Base-by-base conservation (phyloP, 306 rosid species). In the Oxytropis ochrocephala region DNA sequence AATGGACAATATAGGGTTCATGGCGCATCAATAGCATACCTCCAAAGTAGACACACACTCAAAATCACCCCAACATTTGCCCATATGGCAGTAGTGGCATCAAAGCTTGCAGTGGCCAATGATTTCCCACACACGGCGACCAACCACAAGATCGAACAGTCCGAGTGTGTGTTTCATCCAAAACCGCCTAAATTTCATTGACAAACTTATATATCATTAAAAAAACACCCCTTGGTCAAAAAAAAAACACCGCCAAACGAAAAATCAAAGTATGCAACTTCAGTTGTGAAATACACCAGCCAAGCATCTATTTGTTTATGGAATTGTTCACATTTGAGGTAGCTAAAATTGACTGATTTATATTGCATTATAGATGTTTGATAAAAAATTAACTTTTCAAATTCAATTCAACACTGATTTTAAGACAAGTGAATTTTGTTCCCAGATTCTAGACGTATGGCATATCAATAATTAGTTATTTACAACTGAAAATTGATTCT, bases 131-230 rank as follows among this genome's bases (percentile, higher is more conserved):
- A n/a, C n/a, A 72, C 0, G 97, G 99, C 0, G 97, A 90, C 99
- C 99, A 95, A 3, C 93, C 82, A 57, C 99, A 95, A 1, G 99
- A 89, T 75, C 99, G 89, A 78, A 95, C 99, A 4, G 97, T 95
- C 79, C 99, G 85, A 14, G 89, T 91, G 84, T 95, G 99, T 5
- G 96, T 83, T 73, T 95, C 99, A 13, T 95, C 99, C 78, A 95
- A 60, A 76, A 91, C 92, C 54, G 92, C 88, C 99, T 91, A 84
- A 75, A 85, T 62, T 42, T 44, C 69, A 59, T 29, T 30, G 53
- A 16, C 4, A 2, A 18, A n/a, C 47, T 29, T 57, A 10, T 16
- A 46, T 67, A 70, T 18, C 69, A 36, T 21, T 43, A 62, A 11
- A 18, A 62, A 61, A 62, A n/a, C n/a, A n/a, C n/a, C n/a, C n/a